A percentile compares a stretch with the other conserved stretches of the same genome.
Conservation (phyloP, 257 asterid species). For the Primulina tabacum region DNA sequence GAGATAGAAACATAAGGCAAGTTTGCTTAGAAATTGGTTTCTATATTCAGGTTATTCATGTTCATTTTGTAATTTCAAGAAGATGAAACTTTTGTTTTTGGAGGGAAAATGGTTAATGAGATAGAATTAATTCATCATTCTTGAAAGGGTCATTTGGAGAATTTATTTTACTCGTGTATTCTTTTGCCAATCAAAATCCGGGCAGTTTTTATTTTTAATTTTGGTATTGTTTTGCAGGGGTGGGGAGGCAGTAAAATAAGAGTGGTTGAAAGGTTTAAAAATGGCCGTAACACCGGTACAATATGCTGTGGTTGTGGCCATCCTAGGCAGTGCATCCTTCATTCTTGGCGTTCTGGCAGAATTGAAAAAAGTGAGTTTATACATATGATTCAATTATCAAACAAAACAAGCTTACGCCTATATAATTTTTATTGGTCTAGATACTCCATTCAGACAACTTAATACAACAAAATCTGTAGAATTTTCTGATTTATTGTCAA, state of each 20-base stretch:
- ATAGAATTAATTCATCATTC: too few relatives aligned
- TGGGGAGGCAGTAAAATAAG: neutral
- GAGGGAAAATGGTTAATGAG: too few relatives aligned
- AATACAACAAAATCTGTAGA: too few relatives aligned
- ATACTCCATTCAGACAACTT: too few relatives aligned
- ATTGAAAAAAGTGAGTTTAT: conserved; percentile 21
- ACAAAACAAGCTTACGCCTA: too few relatives aligned
- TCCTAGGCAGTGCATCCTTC: conserved; percentile 30
- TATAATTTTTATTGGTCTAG: too few relatives aligned
- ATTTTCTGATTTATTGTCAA: neutral
- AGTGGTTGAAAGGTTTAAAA: conserved; percentile 9
- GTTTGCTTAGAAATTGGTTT: neutral
- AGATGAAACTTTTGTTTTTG: too few relatives aligned
- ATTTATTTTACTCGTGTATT: too few relatives aligned
- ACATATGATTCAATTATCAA: too few relatives aligned
- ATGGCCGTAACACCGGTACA: conserved; percentile 28
- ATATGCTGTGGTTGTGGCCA: conserved; percentile 23
- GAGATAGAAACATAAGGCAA: conserved; percentile 3
- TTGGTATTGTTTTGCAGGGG: conserved; percentile 9
- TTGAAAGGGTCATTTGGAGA: too few relatives aligned
- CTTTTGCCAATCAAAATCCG: too few relatives aligned
- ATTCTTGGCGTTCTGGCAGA: conserved; percentile 30
- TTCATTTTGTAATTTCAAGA: neutral
- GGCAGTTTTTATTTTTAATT: neutral
- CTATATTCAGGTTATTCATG: neutral